phyloP scores from a whole-genome alignment of 805 yeast species.

The Starmerella potacharoeniae region DNA sequence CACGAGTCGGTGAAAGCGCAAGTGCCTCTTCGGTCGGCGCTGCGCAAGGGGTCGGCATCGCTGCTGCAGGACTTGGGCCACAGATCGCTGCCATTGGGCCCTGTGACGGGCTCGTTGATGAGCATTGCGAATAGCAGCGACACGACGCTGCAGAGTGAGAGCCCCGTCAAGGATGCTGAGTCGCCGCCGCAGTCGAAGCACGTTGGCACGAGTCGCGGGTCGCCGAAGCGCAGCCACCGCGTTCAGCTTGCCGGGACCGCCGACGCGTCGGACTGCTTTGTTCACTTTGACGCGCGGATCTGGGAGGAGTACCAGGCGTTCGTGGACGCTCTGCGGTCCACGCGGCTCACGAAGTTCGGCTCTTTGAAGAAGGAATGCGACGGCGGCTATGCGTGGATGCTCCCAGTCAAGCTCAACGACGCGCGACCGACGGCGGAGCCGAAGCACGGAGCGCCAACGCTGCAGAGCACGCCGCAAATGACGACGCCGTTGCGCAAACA shows the following conservation, averaged over 20 bases:
- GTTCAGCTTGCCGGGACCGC: neutral
- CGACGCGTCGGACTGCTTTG: slow-evolving; percentile 4
- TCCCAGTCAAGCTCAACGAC: slow-evolving; percentile 4
- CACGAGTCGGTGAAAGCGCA: neutral
- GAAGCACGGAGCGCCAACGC: neutral
- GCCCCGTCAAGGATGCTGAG: neutral
- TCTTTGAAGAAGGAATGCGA: neutral
- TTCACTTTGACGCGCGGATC: slow-evolving; percentile 15
- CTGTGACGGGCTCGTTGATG: neutral
- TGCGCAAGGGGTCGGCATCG: neutral
- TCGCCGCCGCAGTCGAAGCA: neutral
- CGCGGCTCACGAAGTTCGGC: slow-evolving; percentile 6
- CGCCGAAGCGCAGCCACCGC: neutral
- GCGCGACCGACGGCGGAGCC: neutral
- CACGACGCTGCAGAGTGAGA: neutral
- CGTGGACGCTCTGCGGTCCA: slow-evolving; percentile 3
- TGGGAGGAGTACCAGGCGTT: slow-evolving; percentile 13
- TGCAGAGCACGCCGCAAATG: neutral
- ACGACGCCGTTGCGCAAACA: neutral
- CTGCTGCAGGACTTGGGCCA: neutral
- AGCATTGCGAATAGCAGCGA: neutral
- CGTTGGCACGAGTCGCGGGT: neutral
- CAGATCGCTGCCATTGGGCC: neutral
- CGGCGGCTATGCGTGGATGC: slow-evolving; percentile 13
- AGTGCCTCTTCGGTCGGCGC: neutral